phyloP scores from a whole-genome alignment of 169 alveolate genomes.

The Neospora caninum region DNA sequence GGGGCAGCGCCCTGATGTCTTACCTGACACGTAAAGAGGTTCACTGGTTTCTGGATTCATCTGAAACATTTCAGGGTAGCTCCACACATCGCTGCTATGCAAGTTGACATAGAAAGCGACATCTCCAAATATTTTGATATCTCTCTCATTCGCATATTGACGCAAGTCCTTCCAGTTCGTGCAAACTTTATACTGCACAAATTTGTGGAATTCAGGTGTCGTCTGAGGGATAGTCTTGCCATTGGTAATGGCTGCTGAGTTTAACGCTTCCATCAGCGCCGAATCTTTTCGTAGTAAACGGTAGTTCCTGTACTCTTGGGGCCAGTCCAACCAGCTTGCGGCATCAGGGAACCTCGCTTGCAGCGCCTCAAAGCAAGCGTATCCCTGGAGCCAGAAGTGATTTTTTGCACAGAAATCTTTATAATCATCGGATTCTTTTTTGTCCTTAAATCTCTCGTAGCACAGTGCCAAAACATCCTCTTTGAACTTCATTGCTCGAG shows the following conservation, averaged over 20 bases:
- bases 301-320: slow-evolving; percentile 51
- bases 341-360: slow-evolving; percentile 66
- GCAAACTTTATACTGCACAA: slow-evolving; percentile 57
- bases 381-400: slow-evolving; percentile 67
- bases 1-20: neutral
- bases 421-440: slow-evolving; percentile 20
- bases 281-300: slow-evolving; percentile 36
- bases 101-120: slow-evolving; percentile 62
- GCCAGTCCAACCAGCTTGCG: slow-evolving; percentile 68
- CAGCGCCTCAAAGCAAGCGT: slow-evolving; percentile 63
- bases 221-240: slow-evolving; percentile 17
- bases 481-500: slow-evolving; percentile 54
- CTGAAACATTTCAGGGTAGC: slow-evolving; percentile 66
- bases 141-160: slow-evolving; percentile 46
- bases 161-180: slow-evolving; percentile 63
- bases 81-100: slow-evolving; percentile 67
- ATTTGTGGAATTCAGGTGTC: slow-evolving; percentile 59
- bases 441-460: slow-evolving; percentile 39
- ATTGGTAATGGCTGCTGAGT: neutral
- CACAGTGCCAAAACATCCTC: slow-evolving; percentile 58
- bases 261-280: slow-evolving; percentile 43
- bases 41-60: slow-evolving; percentile 54
- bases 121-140: slow-evolving; percentile 62
- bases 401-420: slow-evolving; percentile 52
- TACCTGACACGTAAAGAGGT: slow-evolving; percentile 69